Base-by-base conservation (phyloP, 2,329 filamentous ascomycete genomes). In the Teratosphaeria pseudoeucalypti region DNA sequence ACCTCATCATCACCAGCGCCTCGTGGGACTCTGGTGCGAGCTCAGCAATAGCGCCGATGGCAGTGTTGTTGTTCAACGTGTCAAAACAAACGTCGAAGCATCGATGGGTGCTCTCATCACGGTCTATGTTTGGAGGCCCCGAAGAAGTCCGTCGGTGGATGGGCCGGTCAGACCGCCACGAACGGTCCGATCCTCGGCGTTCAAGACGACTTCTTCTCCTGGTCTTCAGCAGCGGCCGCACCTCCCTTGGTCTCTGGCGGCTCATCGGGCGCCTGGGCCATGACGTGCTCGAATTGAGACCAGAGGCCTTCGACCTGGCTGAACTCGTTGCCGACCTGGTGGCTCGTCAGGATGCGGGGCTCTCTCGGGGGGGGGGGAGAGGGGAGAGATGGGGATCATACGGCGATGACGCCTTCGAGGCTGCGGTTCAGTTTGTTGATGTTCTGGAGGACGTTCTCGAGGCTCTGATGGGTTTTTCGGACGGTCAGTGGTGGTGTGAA, bases 281-380 rank as follows among this genome's bases (percentile, higher is more conserved):
- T 97, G 67, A 97, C 92, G 66, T 87, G 89, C 77, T 99, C 94
- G 71, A 99, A 97, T 70, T 95, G 90, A 47, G 89, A 95, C 94
- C 94, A 99, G 16, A 99, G 81, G 34, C 90, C 91, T 74, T 99
- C 94, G 52, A 99, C 94, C 3, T 90, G 92, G n/a, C 89, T 87
- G 76, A 99, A 96, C 71, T 99, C 94, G 75, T 96, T 96, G 43
- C 94, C 94, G 57, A 99, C 71, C 69, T 73, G 52, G 43, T 10
- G 11, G 23, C 6, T 16, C 32, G 29, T 57, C 43, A 57, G 27
- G 14, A 6, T 10, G 16, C 10, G 14, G 23, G 23, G 23, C 7
- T 32, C 29, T 32, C 29, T 32, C 23, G 16, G 52, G 7, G 26
- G 10, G 16, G 52, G 7, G 26, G 10, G 23, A 26, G 1, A 7